Evolutionary conservation across 345 rosid genomes (phyloP), one percentile per base, ranked within the genome.

Genomic region (Melaleuca alternifolia): DNA sequence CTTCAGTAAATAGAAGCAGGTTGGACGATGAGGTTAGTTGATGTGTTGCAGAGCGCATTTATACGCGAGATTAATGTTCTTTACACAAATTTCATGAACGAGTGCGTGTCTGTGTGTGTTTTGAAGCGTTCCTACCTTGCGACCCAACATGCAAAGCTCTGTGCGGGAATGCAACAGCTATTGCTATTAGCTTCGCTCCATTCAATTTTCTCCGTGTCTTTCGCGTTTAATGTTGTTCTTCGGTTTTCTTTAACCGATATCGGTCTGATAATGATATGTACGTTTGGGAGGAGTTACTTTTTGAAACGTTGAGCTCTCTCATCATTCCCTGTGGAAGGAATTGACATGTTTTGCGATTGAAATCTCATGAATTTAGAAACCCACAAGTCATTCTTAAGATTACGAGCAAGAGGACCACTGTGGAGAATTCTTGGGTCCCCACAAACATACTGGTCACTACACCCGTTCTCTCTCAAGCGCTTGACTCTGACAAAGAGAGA

Each of bases 1-100:
- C 79, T 71, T n/a, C 48, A 94, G 96, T 96, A 91, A 96, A 94
- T 95, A 91, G 86, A 77, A 92, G 96, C 94, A 92, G 92, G 90
- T 89, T 87, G 90, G 90, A 94, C 48, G 87, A 84, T 88, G 95
- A 82, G 86, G 98, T 96, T 95, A 90, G 98, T 93, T 94, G 98
- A 93, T 92, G 87, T 85, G 85, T 87, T 90, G 93, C 93, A 92
- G 94, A 28, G 91, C 84, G 93, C 96, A 95, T 96, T 95, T 92
- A 95, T 91, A 85, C 82, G 82, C 61, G 83, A 33, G 75, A 54
- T 91, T 87, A 85, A 92, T 90, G 21, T 75, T 75, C 54, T 51
- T 79, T 44, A 54, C 48, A 26, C 50, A 56, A 28, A 11, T 51
- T n/a, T 75, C 71, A 41, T 48, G 81, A 50, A 41, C 87, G 81